Evolutionary conservation across 2,329 filamentous ascomycete species (phyloP).

Genomic region (Xylaria sp.): DNA sequence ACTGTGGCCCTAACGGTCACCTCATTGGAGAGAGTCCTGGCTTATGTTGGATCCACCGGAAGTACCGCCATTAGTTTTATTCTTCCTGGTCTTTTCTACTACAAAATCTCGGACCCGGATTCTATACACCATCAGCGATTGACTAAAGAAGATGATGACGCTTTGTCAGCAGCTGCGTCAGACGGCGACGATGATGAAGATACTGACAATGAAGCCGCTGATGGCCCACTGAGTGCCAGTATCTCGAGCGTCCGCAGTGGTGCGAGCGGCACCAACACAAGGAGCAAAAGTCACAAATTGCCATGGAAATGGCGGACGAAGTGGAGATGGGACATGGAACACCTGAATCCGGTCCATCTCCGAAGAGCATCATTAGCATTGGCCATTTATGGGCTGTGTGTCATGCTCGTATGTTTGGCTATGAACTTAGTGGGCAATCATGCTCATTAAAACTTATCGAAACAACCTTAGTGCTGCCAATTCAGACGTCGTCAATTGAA

Average conservation of each 20-base stretch:
- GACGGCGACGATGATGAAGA: conserved; percentile 55
- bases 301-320: conserved; percentile 65
- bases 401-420: conserved; percentile 88
- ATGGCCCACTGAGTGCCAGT: conserved; percentile 58
- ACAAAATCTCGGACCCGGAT: conserved; percentile 94
- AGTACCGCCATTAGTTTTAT: conserved; percentile 98
- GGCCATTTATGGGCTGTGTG: conserved; percentile 82
- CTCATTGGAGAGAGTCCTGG: conserved; percentile 88
- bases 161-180: conserved; percentile 62
- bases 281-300: conserved; percentile 52
- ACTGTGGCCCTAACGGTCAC: conserved; percentile 90
- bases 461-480: background rate
- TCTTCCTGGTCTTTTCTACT: conserved; percentile 94
- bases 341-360: conserved; percentile 73
- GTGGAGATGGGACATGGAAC: conserved; percentile 70
- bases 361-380: conserved; percentile 79
- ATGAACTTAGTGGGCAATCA: conserved; percentile 86
- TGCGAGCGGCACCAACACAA: conserved; percentile 51
- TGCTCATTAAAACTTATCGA: conserved; percentile 60
- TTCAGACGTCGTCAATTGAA: conserved; percentile 9
- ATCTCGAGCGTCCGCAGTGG: conserved; percentile 58
- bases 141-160: conserved; percentile 90
- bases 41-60: conserved; percentile 94
- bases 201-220: conserved; percentile 40
- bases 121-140: conserved; percentile 87